Evolutionary conservation across 164 flowering plant species (phyloP).

Genomic region (grape (Vitis vinifera)): ASM3070453v1 NC_081817.1:19176001-19176500

Average conservation of each 20-base stretch:
- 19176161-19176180: slow-evolving; percentile 50
- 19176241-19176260: slow-evolving; percentile 91
- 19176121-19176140: slow-evolving; percentile 71
- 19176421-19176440: slow-evolving; percentile 99
- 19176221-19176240: slow-evolving; percentile 95
- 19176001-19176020: too few relatives aligned
- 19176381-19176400: slow-evolving; percentile 84
- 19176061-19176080: neutral
- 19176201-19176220: slow-evolving; percentile 69
- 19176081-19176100: slow-evolving; percentile 86
- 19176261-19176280: slow-evolving; percentile 31
- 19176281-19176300: slow-evolving; percentile 15
- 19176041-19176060: too few relatives aligned
- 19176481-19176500: slow-evolving; percentile 70
- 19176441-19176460: slow-evolving; percentile 99
- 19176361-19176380: slow-evolving; percentile 91
- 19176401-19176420: slow-evolving; percentile 73
- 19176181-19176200: slow-evolving; percentile 87
- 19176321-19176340: slow-evolving; percentile 3
- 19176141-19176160: slow-evolving; percentile 46
- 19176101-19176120: slow-evolving; percentile 90
- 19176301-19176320: slow-evolving; percentile 4
- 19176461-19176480: slow-evolving; percentile 75
- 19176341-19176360: slow-evolving; percentile 82
- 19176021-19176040: too few relatives aligned